Evolutionary conservation across 2,329 filamentous ascomycete genomes (phyloP).

Genomic region (Bretziella fagacearum): DNA sequence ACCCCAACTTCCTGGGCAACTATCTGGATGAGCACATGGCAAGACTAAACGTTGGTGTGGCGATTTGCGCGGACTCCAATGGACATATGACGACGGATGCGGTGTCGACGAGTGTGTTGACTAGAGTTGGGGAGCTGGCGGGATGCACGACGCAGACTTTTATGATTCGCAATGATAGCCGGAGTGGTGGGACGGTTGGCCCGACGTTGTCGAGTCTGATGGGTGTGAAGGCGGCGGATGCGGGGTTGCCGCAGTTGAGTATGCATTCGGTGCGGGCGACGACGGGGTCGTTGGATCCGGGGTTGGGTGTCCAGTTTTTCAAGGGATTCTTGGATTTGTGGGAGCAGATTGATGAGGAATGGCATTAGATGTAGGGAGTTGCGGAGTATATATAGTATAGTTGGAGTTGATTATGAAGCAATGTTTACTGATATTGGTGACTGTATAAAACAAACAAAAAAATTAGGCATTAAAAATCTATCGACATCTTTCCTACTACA

Average conservation of each 20-base stretch:
- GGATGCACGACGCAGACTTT: slow-evolving; percentile 66
- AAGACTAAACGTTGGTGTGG: slow-evolving; percentile 72
- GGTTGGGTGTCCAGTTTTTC: slow-evolving; percentile 74
- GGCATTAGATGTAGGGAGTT: slow-evolving; percentile 27
- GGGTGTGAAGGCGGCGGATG: slow-evolving; percentile 71
- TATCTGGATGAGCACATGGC: slow-evolving; percentile 81
- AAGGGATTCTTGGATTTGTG: slow-evolving; percentile 77
- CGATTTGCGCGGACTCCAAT: slow-evolving; percentile 66
- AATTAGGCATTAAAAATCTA: not conserved
- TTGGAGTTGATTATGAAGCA: not conserved
- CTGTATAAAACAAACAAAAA: not conserved
- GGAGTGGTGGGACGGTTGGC: slow-evolving; percentile 87
- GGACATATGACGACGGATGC: slow-evolving; percentile 94
- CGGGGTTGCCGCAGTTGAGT: slow-evolving; percentile 75
- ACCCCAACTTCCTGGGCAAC: slow-evolving; percentile 75
- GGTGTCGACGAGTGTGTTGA: slow-evolving; percentile 65
- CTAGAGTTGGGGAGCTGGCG: slow-evolving; percentile 57
- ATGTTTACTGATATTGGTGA: not conserved
- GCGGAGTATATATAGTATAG: not conserved
- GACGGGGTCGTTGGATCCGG: slow-evolving; percentile 70
- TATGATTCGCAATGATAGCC: slow-evolving; percentile 84
- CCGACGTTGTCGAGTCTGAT: slow-evolving; percentile 70
- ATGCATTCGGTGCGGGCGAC: slow-evolving; percentile 92
- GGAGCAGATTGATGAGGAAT: slow-evolving; percentile 71
- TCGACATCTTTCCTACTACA: not conserved